Conservation (phyloP, 2,329 filamentous ascomycete genomes). For the Aspergillus terreus region DNA sequence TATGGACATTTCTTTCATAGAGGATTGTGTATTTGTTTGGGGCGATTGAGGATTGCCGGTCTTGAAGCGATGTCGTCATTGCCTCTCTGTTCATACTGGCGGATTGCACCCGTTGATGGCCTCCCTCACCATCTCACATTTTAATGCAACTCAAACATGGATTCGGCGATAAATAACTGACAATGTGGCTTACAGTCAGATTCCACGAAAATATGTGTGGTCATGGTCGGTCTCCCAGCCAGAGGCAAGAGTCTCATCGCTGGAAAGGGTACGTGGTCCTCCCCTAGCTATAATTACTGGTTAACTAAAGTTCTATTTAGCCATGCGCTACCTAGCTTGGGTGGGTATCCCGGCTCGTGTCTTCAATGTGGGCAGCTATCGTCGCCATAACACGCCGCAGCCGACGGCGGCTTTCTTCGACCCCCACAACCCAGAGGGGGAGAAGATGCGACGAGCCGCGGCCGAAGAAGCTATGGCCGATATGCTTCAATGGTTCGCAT, state of each 20-base stretch:
- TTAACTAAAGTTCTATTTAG: conserved; percentile 42
- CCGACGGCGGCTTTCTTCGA: conserved; percentile 96
- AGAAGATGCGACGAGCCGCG: conserved; percentile 79
- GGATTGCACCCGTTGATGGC: background rate
- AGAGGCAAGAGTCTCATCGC: conserved; percentile 97
- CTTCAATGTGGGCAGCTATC: conserved; percentile 97
- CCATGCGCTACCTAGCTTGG: conserved; percentile 93
- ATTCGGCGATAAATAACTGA: conserved; percentile 6
- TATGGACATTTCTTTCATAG: background rate
- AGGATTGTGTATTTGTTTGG: too few species aligned
- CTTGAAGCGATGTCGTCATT: conserved; percentile 2
- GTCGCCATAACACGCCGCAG: conserved; percentile 82
- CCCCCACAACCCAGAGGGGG: conserved; percentile 81
- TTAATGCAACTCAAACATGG: background rate
- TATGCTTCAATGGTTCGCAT: conserved; percentile 89
- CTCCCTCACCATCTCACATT: background rate
- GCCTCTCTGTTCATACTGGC: too few species aligned
- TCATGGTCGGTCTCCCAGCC: conserved; percentile 96
- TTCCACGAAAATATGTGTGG: conserved; percentile 93
- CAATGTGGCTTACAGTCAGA: conserved; percentile 70
- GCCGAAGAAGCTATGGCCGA: conserved; percentile 89
- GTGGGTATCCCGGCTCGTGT: conserved; percentile 89
- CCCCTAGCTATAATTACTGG: background rate
- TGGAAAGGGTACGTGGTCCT: conserved; percentile 72
- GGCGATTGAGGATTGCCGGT: too few species aligned